Evolutionary conservation across 139 green algal genomes (phyloP).

Genomic region (Cymbomonas tetramitiformis): DNA sequence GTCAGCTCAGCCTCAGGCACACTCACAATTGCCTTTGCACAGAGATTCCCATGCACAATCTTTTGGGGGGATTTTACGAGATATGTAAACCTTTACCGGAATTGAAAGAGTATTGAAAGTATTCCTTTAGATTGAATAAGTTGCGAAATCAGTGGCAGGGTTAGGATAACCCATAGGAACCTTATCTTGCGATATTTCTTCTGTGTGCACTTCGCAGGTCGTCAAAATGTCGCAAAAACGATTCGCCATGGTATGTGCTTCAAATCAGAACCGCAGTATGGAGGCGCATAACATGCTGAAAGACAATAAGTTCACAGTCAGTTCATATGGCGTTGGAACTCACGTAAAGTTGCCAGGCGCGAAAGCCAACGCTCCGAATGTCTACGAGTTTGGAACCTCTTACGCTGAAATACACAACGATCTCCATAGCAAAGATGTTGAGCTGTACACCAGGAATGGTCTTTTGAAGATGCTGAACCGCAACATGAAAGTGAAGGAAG

Average conservation of each 20-base stretch:
- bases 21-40: no score
- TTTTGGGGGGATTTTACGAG: no score
- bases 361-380: slow-evolving; percentile 52
- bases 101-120: no score
- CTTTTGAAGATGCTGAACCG: slow-evolving; percentile 64
- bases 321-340: slow-evolving; percentile 58
- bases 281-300: slow-evolving; percentile 61
- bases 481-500: slow-evolving; percentile 65
- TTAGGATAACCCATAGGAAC: no score
- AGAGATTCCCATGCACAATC: no score
- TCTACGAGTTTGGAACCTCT: slow-evolving; percentile 71
- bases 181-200: no score
- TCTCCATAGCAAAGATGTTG: slow-evolving; percentile 32
- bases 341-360: slow-evolving; percentile 69
- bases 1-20: no score
- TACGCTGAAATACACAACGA: slow-evolving; percentile 59
- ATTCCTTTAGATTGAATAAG: no score
- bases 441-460: slow-evolving; percentile 56
- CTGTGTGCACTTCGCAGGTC: no score
- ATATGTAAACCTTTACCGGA: no score
- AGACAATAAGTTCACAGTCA: slow-evolving; percentile 46
- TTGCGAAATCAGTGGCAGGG: no score
- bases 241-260: slow-evolving; percentile 81
- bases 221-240: no score
- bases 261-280: slow-evolving; percentile 78